Evolutionary conservation across 345 rosid genomes (phyloP).

Genomic region (Populus tremula): DNA sequence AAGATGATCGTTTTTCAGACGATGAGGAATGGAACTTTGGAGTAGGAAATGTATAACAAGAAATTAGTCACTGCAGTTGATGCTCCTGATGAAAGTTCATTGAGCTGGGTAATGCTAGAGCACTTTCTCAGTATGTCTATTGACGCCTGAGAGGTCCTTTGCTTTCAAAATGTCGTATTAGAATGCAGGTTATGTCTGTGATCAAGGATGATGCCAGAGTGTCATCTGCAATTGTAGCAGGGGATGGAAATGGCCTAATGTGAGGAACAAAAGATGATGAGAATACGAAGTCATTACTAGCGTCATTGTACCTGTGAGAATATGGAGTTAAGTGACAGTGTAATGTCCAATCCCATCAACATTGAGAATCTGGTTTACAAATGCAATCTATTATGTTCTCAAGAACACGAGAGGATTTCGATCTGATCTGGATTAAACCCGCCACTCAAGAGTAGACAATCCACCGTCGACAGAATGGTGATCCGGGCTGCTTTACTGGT

Average conservation of each 20-base stretch:
- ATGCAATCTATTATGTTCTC: too few species aligned
- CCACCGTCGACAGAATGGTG: too few species aligned
- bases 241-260: not conserved
- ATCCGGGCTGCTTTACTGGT: too few species aligned
- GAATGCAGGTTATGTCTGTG: not conserved
- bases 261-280: not conserved
- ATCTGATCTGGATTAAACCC: too few species aligned
- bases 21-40: not conserved
- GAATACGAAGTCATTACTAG: not conserved
- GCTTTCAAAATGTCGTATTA: not conserved
- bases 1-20: not conserved
- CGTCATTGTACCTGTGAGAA: not conserved
- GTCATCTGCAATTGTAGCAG: not conserved
- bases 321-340: not conserved
- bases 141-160: not conserved
- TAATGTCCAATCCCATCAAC: too few species aligned
- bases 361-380: too few species aligned
- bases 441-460: too few species aligned
- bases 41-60: not conserved
- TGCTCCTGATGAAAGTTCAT: conserved; percentile 4
- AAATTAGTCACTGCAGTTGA: not conserved
- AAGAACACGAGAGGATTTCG: too few species aligned
- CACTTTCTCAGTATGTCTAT: not conserved
- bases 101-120: not conserved
- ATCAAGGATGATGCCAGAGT: not conserved